Conservation (phyloP, 2,329 filamentous ascomycete species). For the Aphanoascus verrucosus region DNA sequence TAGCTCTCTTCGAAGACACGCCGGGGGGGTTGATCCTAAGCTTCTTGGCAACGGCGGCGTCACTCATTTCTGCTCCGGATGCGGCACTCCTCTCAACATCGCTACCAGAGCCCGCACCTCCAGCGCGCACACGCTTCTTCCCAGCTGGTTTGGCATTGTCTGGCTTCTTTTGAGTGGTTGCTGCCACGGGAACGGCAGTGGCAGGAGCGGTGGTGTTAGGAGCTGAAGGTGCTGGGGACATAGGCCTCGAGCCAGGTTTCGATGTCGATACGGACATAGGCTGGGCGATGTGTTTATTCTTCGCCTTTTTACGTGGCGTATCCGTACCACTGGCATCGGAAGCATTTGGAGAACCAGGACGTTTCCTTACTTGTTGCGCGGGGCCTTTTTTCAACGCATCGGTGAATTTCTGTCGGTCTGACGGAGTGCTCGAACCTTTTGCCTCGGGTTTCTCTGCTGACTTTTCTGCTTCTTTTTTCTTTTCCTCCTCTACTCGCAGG, state of each 20-base stretch:
- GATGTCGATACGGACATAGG: slow-evolving; percentile 17
- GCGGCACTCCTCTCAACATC: slow-evolving; percentile 46
- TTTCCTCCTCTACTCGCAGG: slow-evolving; percentile 48
- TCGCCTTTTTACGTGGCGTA: slow-evolving; percentile 67
- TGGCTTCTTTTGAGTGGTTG: neutral
- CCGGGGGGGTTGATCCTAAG: slow-evolving; percentile 39
- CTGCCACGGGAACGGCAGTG: neutral
- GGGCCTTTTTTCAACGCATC: slow-evolving; percentile 44
- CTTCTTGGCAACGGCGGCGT: slow-evolving; percentile 38
- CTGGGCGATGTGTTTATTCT: slow-evolving; percentile 49
- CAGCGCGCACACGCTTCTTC: slow-evolving; percentile 41
- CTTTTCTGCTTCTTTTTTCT: slow-evolving; percentile 41
- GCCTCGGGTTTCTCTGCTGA: slow-evolving; percentile 45
- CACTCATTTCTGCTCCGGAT: slow-evolving; percentile 38
- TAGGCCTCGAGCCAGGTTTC: slow-evolving; percentile 46
- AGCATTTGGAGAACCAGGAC: slow-evolving; percentile 71
- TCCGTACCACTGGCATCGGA: slow-evolving; percentile 91
- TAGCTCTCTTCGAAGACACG: slow-evolving; percentile 28
- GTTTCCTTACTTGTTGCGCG: slow-evolving; percentile 53
- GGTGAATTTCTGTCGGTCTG: slow-evolving; percentile 45
- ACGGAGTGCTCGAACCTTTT: slow-evolving; percentile 61
- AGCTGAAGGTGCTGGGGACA: slow-evolving; percentile 43
- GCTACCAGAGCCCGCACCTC: slow-evolving; percentile 41
- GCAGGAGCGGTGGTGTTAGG: slow-evolving; percentile 3
- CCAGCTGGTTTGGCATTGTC: slow-evolving; percentile 18